Evolutionary conservation across 345 rosid species (phyloP), one percentile per base, ranked within the genome.

Genomic region (Camelina laxa): DNA sequence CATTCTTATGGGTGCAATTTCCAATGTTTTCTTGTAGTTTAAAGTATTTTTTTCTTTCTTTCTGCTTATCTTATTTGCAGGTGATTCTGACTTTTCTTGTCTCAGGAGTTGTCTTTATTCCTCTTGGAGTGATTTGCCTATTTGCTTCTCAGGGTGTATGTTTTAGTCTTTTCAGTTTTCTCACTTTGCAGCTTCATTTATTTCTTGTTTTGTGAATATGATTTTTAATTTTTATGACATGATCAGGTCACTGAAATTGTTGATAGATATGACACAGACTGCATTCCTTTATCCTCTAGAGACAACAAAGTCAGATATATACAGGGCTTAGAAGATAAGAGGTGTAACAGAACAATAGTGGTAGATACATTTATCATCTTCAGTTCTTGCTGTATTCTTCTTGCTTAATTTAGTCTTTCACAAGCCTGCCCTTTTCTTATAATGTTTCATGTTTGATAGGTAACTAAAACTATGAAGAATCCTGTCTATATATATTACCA

Each of bases 401-500:
- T 44, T 42, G n/a, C 0, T 59, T 22, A 27, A 11, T 11, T 11
- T n/a, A 69, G 12, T 13, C 33, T 39, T 55, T 68, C 7, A 36
- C 63, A 31, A n/a, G n/a, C n/a, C n/a, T n/a, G 4, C 1, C 41
- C 48, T 27, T 6, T 6, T 44, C 42, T 50, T n/a, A 57, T 33
- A 16, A 9, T 19, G 42, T 65, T 30, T 57, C 58, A 48, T 81
- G 7, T 57, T 39, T 49, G 76, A 47, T 33, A 72, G 96, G 90
- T 92, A 76, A 62, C 77, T 8, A 90, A 87, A 85, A 79, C 0
- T 24, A 92, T 92, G 98, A 89, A 86, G 83, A 60, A 71, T 39
- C 96, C 98, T 50, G 79, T 92, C 51, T 88, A 85, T 64, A 84
- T 90, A 10, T 92, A 92, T 79, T 92, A 92, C 84, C 94, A 92